Evolutionary conservation across 441 rosid species (phyloP), one percentile per base, ranked within the genome.

Genomic region (Theobroma grandiflorum): DNA sequence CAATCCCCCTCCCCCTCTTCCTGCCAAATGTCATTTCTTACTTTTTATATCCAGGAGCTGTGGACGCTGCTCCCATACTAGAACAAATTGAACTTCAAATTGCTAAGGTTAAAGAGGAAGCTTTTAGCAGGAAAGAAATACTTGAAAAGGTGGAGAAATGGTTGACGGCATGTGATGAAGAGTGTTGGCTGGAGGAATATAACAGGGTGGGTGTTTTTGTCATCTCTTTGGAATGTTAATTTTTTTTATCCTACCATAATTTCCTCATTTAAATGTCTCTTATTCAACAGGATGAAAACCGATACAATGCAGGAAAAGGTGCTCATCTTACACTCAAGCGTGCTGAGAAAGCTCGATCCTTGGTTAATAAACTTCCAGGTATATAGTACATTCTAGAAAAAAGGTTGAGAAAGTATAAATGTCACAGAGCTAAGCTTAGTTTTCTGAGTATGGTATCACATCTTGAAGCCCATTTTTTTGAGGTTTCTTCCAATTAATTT

Each of bases 131-230:
- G 82, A 95, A 92, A 79, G 99, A 97, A 61, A 84, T 97, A 80
- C 96, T 97, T 53, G 99, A 97, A 81, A 94, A 84, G 85, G 91
- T 95, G 5, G 99, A 97, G 88, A 97, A 95, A 84, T 97, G 99
- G 99, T 82, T 92, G 88, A 84, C 81, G 58, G 98, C 99, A n/a
- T 94, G 99, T 76, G 97, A 97, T 38, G 99, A 97, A 85, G 99
- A 97, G 81, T 87, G 93, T 59, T 97, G 99, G 99, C 99, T 97
- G 72, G 99, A 95, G 85, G 99, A 97, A 85, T 97, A 97, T 76
- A 95, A 97, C 86, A 89, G 97, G 91, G 99, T 95, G 74, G 82
- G 88, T 79, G 9, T 50, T 47, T 49, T 50, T 8, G 22, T 49
- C 63, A 47, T 72, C 76, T 63, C 15, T 52, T 61, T 37, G 40